phyloP scores from a whole-genome alignment of 2,329 filamentous ascomycete genomes.

The Akanthomyces lecanii region DNA sequence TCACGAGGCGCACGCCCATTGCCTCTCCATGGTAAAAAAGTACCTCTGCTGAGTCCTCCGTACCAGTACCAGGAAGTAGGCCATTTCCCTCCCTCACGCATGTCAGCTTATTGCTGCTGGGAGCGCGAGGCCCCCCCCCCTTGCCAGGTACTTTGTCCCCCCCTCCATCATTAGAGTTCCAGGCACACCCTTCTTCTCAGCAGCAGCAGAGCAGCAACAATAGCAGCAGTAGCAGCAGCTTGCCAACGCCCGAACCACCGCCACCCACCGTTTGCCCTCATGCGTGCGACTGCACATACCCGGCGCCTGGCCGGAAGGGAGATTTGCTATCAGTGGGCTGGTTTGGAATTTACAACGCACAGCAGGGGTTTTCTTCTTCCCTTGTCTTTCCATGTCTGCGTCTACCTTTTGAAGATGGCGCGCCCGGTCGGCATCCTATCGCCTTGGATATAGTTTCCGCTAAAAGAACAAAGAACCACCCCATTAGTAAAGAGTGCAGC shows the following conservation, averaged over 20 bases:
- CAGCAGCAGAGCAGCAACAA: neutral
- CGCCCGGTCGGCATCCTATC: too few species aligned
- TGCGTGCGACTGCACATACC: too few species aligned
- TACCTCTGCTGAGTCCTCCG: neutral
- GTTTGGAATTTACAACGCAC: neutral
- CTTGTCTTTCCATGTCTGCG: too few species aligned
- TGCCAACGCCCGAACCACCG: too few species aligned
- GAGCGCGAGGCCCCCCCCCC: too few species aligned
- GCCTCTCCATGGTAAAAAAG: too few species aligned
- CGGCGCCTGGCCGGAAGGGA: too few species aligned
- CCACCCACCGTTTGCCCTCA: too few species aligned
- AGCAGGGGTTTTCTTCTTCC: neutral
- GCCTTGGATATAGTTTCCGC: neutral
- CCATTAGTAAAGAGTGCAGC: neutral
- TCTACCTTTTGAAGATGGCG: too few species aligned
- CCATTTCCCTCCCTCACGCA: neutral
- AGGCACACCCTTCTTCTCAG: neutral
- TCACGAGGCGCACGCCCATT: too few species aligned
- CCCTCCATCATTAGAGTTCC: neutral
- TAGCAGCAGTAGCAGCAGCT: too few species aligned
- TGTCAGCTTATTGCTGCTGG: conserved; percentile 1
- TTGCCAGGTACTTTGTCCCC: neutral
- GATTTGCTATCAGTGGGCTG: too few species aligned
- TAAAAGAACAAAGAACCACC: neutral
- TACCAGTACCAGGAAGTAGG: neutral